These are phyloP conservation scores for Nakazawaea pomicola DNA, from an alignment of 805 yeast species.

Conservation along the genomic window DNA sequence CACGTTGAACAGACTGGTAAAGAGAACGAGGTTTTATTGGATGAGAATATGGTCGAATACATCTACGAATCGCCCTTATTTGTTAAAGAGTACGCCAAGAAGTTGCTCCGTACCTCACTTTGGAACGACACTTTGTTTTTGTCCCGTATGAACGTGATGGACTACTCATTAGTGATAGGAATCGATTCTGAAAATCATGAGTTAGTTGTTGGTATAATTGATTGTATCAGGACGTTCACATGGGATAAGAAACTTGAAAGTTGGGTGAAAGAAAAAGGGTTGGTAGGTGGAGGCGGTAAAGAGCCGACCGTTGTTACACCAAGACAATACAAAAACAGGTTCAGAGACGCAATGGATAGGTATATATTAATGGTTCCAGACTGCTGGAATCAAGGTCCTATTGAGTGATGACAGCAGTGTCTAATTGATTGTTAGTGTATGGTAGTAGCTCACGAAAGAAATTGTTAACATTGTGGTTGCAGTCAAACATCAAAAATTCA, in stretches of 20 bases:
- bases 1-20: conserved; percentile 96
- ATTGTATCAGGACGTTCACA: conserved; percentile 91
- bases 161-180: conserved; percentile 91
- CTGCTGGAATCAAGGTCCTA: conserved; percentile 26
- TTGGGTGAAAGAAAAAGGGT: conserved; percentile 95
- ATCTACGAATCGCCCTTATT: conserved; percentile 94
- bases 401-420: conserved; percentile 7
- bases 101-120: conserved; percentile 76
- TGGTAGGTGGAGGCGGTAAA: conserved; percentile 83
- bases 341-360: conserved; percentile 96
- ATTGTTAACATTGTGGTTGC: too few species aligned
- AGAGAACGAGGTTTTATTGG: conserved; percentile 89
- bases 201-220: conserved; percentile 88
- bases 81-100: conserved; percentile 88
- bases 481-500: too few species aligned
- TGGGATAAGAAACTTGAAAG: conserved; percentile 98
- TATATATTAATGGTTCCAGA: conserved; percentile 93
- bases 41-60: conserved; percentile 97
- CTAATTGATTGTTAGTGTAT: too few species aligned
- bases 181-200: conserved; percentile 66
- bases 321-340: conserved; percentile 87
- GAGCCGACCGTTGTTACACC: conserved; percentile 98
- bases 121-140: conserved; percentile 94
- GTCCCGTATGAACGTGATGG: conserved; percentile 98
- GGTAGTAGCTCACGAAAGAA: too few species aligned